A percentile compares a stretch with the other conserved stretches of the same genome.
Conservation (phyloP, 176 grass and related monocot genomes). For the Musa schizocarpa region DNA sequence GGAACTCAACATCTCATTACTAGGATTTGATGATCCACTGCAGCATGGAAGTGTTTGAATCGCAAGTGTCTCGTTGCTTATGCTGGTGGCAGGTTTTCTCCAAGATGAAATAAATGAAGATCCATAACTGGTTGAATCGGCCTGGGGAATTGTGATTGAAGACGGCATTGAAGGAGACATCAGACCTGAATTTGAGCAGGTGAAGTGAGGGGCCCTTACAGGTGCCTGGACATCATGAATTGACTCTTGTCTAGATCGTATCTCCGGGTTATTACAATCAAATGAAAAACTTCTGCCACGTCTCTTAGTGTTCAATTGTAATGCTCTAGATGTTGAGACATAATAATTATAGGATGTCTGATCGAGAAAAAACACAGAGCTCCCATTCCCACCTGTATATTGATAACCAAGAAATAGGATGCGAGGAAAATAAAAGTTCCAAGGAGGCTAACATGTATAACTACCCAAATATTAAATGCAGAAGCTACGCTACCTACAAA, state of each 20-base stretch:
- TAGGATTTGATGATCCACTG: conserved; percentile 17
- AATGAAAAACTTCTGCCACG: neutral
- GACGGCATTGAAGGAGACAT: conserved; percentile 2
- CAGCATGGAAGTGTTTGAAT: conserved; percentile 17
- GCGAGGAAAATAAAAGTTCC: no score
- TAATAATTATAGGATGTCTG: conserved; percentile 21
- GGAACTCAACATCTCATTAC: neutral
- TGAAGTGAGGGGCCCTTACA: neutral
- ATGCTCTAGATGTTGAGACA: conserved; percentile 9
- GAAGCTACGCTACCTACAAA: no score
- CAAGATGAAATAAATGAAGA: conserved; percentile 2
- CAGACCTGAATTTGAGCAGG: conserved; percentile 15
- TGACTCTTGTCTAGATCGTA: conserved; percentile 15
- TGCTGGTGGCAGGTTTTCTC: neutral
- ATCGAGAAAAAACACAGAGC: conserved; percentile 21
- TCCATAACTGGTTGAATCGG: neutral
- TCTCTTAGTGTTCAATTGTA: conserved; percentile 15
- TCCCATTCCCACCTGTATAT: conserved; percentile 38
- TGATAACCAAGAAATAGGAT: neutral
- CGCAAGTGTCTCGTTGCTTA: conserved; percentile 7
- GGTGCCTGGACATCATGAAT: conserved; percentile 7
- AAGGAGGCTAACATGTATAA: neutral
- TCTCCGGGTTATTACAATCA: conserved; percentile 18
- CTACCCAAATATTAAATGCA: no score
- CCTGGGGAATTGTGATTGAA: conserved; percentile 16